Evolutionary conservation across 345 rosid species (phyloP).

Genomic region (Melaleuca alternifolia): DNA sequence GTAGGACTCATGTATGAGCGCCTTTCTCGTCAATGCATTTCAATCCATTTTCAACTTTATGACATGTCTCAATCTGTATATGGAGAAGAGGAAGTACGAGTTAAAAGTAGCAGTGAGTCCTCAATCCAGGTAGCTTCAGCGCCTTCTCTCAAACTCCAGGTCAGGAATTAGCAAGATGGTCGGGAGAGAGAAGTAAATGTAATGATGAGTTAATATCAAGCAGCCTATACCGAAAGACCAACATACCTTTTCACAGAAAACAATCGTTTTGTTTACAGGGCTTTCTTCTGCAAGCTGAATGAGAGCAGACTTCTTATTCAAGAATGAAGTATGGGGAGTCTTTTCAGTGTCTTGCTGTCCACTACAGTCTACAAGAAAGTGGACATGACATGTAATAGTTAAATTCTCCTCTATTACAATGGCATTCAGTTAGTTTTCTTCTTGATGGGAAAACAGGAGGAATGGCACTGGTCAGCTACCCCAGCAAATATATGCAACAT

Average conservation of each 20-base stretch:
- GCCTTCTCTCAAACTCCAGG: neutral
- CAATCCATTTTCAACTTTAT: conserved; percentile 82
- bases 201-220: neutral
- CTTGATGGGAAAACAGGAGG: neutral
- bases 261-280: conserved; percentile 63
- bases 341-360: conserved; percentile 58
- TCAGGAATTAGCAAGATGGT: neutral
- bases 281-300: conserved; percentile 49
- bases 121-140: neutral
- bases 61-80: conserved; percentile 85
- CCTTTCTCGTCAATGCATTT: conserved; percentile 70
- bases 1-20: conserved; percentile 37
- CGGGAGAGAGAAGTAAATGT: neutral
- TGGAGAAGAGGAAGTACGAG: neutral
- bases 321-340: conserved; percentile 63
- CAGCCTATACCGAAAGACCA: neutral
- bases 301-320: conserved; percentile 74
- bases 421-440: neutral
- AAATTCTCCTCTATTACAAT: neutral
- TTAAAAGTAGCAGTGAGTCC: neutral
- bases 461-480: neutral
- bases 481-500: neutral
- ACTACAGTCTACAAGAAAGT: conserved; percentile 89
- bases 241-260: conserved; percentile 81
- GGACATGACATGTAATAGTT: neutral